A percentile compares a stretch with the other conserved stretches of the same genome.
phyloP scores from a whole-genome alignment of 345 rosid genomes.

The Ricinus communis region DNA sequence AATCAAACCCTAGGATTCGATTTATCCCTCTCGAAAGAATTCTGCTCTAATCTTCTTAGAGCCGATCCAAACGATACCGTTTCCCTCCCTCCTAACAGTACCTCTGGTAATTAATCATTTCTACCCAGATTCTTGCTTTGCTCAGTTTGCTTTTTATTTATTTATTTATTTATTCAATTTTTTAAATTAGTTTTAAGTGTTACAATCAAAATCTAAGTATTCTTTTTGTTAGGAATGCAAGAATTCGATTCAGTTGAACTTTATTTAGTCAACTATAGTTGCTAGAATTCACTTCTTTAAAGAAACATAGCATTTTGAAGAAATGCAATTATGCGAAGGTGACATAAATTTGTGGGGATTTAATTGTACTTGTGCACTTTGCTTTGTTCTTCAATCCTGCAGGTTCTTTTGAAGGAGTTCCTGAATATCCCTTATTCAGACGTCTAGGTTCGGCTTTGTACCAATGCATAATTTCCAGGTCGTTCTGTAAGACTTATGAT shows the following conservation, averaged over 20 bases:
- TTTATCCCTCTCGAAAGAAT: slow-evolving; percentile 37
- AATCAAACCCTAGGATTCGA: slow-evolving; percentile 33
- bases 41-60: slow-evolving; percentile 46
- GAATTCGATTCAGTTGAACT: too few species aligned
- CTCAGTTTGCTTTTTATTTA: background rate
- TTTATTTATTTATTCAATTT: too few species aligned
- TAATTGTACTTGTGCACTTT: too few species aligned
- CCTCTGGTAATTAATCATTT: slow-evolving; percentile 9
- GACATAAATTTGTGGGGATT: too few species aligned
- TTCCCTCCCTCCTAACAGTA: background rate
- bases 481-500: slow-evolving; percentile 25
- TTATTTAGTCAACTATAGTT: too few species aligned
- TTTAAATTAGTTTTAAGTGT: too few species aligned
- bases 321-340: too few species aligned
- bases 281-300: too few species aligned
- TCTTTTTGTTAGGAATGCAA: too few species aligned
- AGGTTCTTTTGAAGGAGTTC: slow-evolving; percentile 44
- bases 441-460: slow-evolving; percentile 44
- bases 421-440: slow-evolving; percentile 47
- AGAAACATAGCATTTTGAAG: background rate
- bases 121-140: background rate
- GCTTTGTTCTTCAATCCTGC: slow-evolving; percentile 20
- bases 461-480: slow-evolving; percentile 39
- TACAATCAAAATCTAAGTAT: too few species aligned
- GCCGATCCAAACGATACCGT: slow-evolving; percentile 17